Conservation (phyloP, 2,329 filamentous ascomycete genomes). For the Polytolypa hystricis region DNA sequence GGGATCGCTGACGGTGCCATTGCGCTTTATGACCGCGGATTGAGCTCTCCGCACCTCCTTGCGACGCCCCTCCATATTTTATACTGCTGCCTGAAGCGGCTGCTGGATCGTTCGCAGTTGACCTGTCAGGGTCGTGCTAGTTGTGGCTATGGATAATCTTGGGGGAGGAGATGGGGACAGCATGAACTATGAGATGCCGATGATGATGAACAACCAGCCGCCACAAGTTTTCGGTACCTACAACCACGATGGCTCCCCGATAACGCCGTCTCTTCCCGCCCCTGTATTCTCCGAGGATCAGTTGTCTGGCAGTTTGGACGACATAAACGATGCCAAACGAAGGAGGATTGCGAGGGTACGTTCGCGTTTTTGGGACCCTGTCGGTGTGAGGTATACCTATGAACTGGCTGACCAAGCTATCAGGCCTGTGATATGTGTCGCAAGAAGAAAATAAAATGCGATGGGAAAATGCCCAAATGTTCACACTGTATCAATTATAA, state of each 20-base stretch:
- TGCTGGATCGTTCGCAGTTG: background rate
- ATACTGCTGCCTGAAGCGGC: no score
- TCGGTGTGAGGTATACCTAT: background rate
- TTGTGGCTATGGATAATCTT: conserved; percentile 8
- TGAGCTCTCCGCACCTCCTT: no score
- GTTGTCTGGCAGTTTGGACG: conserved; percentile 34
- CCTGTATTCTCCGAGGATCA: conserved; percentile 35
- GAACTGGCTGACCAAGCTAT: conserved; percentile 6
- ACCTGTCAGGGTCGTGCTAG: no score
- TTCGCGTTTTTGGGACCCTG: conserved; percentile 5
- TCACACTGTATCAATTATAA: conserved; percentile 97
- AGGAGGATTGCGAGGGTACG: conserved; percentile 77
- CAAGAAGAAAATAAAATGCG: conserved; percentile 91
- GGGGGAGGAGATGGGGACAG: conserved; percentile 26
- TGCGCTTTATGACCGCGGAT: no score
- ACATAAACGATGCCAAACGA: conserved; percentile 71
- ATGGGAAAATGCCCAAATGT: conserved; percentile 88
- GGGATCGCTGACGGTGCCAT: no score
- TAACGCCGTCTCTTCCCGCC: conserved; percentile 39
- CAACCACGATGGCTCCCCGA: conserved; percentile 47
- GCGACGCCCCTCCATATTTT: no score
- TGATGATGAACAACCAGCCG: conserved; percentile 51
- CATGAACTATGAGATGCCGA: conserved; percentile 35
- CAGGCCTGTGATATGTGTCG: conserved; percentile 93
- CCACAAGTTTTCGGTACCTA: conserved; percentile 60